Base-by-base conservation (phyloP, 345 rosid species). In the Chamaenerion angustifolium region DNA sequence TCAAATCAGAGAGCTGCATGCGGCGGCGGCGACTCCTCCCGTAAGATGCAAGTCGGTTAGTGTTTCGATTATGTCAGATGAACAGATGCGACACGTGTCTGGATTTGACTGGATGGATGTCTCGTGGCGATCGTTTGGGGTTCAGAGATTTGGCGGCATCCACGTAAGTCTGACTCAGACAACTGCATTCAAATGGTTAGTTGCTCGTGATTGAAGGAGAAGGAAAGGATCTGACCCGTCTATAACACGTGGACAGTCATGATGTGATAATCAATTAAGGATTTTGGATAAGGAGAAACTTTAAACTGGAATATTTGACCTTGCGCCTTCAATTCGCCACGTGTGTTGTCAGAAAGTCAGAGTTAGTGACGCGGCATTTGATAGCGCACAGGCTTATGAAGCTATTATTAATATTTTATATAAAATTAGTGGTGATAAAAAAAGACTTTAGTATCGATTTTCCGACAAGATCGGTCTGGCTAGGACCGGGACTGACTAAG, bases 21-120 rank as follows among this genome's bases (percentile, higher is more conserved):
- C 27, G 8, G 25, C 62, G 8, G 25, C 62, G 71, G 55, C 70
- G 71, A 62, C 74, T 74, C 68, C 65, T 64, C 56, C 57, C 79
- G 60, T 66, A 61, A 60, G 49, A 55, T 60, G 45, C 18, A 56
- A 49, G 67, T 56, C 43, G 51, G 27, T 41, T 16, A 41, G 31
- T 10, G 13, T 12, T 17, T 12, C 25, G 27, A 4, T 17, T 16
- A 0, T 18, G 27, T 16, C 10, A 15, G 15, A 45, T 10, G 48
- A 16, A 10, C 2, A 17, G 16, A 49, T 14, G 11, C 7, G 47
- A 44, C 63, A 66, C 74, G 74, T 63, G 67, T 66, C 40, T 0
- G 1, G 3, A 7, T 3, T 0, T 47, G 8, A 21, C 42, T 66
- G 71, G 63, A 8, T 0, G 1, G 9, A 12, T 55, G 41, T 12